phyloP scores from a whole-genome alignment of 345 rosid genomes.

The Heritiera littoralis region DNA sequence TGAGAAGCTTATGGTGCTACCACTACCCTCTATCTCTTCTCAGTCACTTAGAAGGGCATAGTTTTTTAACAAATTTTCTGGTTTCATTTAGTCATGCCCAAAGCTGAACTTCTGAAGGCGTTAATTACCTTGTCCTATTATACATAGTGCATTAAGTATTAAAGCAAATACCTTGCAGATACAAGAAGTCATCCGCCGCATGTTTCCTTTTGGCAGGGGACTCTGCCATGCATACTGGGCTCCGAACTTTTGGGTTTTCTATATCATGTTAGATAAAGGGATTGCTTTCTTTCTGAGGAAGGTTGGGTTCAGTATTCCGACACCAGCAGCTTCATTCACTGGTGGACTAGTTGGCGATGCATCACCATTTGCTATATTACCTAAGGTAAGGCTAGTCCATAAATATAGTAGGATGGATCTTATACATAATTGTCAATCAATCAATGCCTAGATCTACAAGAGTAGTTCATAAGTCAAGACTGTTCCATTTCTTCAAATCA shows the following conservation, averaged over 20 bases:
- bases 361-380: constrained; percentile 73
- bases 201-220: constrained; percentile 99
- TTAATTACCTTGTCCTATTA: constrained; percentile 8
- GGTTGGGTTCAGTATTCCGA: constrained; percentile 52
- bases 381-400: constrained; percentile 48
- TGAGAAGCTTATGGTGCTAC: not conserved
- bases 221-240: constrained; percentile 98
- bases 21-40: not conserved
- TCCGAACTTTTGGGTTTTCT: constrained; percentile 95
- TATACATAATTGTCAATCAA: not conserved
- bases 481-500: not conserved
- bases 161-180: constrained; percentile 53
- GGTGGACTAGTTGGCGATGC: constrained; percentile 88
- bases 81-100: not conserved
- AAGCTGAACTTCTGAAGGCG: not conserved
- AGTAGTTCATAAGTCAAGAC: not conserved
- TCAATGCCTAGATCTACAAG: not conserved
- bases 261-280: constrained; percentile 74
- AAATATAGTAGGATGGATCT: not conserved
- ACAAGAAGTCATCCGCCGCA: constrained; percentile 62
- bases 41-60: not conserved
- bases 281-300: constrained; percentile 56
- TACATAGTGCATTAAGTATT: constrained; percentile 29
- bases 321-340: constrained; percentile 78
- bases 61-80: not conserved